phyloP scores from a whole-genome alignment of 495 filamentous ascomycete genomes.

The Cladorrhinum samala region DNA sequence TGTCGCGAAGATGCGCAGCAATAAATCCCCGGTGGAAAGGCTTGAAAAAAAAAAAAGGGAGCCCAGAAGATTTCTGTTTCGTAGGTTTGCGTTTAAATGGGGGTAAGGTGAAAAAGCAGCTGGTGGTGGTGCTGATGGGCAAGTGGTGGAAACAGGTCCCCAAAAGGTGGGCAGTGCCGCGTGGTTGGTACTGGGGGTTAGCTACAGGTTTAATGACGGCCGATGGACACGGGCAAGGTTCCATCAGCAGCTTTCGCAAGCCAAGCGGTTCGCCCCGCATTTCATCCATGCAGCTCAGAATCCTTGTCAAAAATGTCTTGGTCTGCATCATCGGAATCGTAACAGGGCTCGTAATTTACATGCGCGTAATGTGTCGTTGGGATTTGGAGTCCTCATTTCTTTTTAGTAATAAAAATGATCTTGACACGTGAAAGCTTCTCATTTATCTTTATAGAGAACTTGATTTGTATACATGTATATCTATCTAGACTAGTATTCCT shows the following conservation, averaged over 20 bases:
- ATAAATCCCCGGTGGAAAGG: not conserved
- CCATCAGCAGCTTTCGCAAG: too few species aligned
- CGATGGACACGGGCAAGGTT: not conserved
- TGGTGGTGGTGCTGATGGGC: not conserved
- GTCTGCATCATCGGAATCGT: not conserved
- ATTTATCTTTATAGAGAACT: too few species aligned
- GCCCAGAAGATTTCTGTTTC: not conserved
- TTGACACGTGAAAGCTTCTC: too few species aligned
- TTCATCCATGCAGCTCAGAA: not conserved
- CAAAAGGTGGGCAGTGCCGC: conserved; percentile 15
- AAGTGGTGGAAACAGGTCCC: too few species aligned
- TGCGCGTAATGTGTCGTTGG: not conserved
- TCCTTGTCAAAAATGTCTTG: not conserved
- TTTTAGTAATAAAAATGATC: too few species aligned
- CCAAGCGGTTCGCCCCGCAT: not conserved
- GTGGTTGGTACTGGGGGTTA: conserved; percentile 11
- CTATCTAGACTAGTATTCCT: too few species aligned
- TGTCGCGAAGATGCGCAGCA: not conserved
- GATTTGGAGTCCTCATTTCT: not conserved
- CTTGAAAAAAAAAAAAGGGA: not conserved
- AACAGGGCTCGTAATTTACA: not conserved
- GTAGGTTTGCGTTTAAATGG: not conserved
- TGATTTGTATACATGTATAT: too few species aligned
- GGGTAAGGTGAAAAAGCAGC: not conserved
- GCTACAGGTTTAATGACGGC: not conserved